Conservation (phyloP, 1,284 basidiomycete genomes). For the Ustilago shanxiensis region DNA sequence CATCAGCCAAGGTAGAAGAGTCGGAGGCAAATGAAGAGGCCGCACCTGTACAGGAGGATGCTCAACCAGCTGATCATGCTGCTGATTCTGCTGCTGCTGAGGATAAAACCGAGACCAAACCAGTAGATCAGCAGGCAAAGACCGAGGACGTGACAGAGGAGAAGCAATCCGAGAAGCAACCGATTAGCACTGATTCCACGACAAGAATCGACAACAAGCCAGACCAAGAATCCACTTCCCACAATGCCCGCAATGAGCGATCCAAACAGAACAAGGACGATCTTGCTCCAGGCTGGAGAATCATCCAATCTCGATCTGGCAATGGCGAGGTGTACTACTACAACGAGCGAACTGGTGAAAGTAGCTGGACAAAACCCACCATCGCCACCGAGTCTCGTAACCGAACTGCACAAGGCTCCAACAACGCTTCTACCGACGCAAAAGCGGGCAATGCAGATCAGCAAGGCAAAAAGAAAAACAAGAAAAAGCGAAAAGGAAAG, state of each 20-base stretch:
- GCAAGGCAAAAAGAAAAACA: constrained; percentile 29
- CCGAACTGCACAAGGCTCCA: background rate
- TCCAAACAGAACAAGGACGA: constrained; percentile 2
- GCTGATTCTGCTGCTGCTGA: background rate
- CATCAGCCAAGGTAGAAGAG: background rate
- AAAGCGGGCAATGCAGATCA: background rate
- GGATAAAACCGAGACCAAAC: background rate
- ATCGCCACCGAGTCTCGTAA: constrained; percentile 9
- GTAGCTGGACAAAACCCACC: constrained; percentile 37
- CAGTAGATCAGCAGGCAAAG: background rate
- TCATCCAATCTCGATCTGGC: constrained; percentile 32
- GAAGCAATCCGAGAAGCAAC: background rate
- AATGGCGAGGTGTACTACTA: constrained; percentile 49
- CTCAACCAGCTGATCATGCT: background rate
- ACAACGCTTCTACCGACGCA: background rate
- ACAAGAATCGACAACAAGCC: constrained; percentile 1
- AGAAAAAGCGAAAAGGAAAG: constrained; percentile 30
- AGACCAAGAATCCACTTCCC: no score
- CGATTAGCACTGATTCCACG: background rate
- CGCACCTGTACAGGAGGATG: background rate
- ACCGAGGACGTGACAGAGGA: background rate
- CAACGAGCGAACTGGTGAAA: constrained; percentile 46
- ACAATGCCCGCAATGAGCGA: background rate
- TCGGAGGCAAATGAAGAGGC: background rate
- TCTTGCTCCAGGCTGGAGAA: constrained; percentile 32